Conservation (phyloP, 2,329 filamentous ascomycete species). For the Aphanoascus verrucosus region DNA sequence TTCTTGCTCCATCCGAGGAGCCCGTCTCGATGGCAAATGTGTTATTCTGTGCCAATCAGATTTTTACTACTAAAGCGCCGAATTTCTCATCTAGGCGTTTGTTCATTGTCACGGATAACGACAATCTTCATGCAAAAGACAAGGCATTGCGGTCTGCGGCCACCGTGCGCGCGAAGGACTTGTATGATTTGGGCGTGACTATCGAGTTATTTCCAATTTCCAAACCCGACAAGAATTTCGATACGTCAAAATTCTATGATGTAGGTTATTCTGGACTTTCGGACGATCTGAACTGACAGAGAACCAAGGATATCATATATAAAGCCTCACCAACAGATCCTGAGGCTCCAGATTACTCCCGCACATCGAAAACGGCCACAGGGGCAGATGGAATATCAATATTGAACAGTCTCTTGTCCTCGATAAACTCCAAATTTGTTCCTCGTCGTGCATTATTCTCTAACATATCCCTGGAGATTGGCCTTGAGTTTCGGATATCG, state of each 20-base stretch:
- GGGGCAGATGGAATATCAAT: constrained; percentile 67
- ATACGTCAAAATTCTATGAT: constrained; percentile 81
- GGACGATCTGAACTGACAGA: constrained; percentile 16
- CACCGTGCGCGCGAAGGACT: constrained; percentile 78
- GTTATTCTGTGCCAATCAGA: constrained; percentile 88
- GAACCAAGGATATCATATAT: constrained; percentile 73
- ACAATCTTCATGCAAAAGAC: constrained; percentile 65
- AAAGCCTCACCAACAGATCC: constrained; percentile 59
- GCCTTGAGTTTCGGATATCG: constrained; percentile 71
- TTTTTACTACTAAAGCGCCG: constrained; percentile 87
- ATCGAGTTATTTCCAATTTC: constrained; percentile 93
- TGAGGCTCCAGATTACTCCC: constrained; percentile 49
- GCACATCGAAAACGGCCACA: constrained; percentile 41
- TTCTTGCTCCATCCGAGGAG: constrained; percentile 60
- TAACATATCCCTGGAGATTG: constrained; percentile 76
- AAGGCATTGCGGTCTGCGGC: constrained; percentile 65
- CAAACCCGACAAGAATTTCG: constrained; percentile 58
- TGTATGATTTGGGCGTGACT: constrained; percentile 83
- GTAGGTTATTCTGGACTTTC: constrained; percentile 38
- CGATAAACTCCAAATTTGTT: constrained; percentile 81
- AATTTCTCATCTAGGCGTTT: constrained; percentile 86
- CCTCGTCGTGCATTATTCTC: constrained; percentile 79
- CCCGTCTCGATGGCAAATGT: constrained; percentile 74
- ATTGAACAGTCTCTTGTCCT: constrained; percentile 68
- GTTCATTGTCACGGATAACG: constrained; percentile 94